These are phyloP conservation scores for Asterophora lycoperdoides DNA, from an alignment of 768 basidiomycete genomes.

Conservation along the genomic window DNA sequence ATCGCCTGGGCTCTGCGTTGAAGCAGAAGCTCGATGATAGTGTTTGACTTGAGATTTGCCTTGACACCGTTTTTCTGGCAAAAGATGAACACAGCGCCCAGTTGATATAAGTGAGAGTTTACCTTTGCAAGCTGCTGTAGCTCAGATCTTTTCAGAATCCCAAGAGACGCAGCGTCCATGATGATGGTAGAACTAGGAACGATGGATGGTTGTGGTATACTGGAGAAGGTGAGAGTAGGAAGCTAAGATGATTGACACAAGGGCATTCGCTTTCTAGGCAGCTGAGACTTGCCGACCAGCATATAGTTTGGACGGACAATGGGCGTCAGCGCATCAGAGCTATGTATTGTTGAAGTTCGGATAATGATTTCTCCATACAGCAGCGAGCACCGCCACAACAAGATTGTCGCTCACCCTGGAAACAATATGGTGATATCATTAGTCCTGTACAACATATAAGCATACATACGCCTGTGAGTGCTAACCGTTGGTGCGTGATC, in stretches of 20 bases:
- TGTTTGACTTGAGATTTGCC: conserved; percentile 17
- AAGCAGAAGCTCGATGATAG: conserved; percentile 17
- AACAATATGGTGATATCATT: neutral
- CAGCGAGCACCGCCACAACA: no score
- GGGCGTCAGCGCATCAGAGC: conserved; percentile 1
- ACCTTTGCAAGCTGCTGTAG: conserved; percentile 20
- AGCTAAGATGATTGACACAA: neutral
- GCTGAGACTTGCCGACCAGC: neutral
- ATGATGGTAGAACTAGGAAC: neutral
- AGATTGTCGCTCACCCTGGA: neutral
- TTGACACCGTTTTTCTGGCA: conserved; percentile 16
- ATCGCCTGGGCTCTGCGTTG: neutral
- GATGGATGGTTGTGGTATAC: neutral
- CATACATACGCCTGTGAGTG: no score
- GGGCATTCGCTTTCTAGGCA: neutral
- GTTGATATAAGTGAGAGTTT: neutral
- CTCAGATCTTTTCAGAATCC: conserved; percentile 7
- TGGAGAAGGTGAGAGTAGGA: no score
- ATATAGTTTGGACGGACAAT: conserved; percentile 8
- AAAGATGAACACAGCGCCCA: neutral
- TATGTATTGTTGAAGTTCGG: neutral
- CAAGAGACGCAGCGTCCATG: conserved; percentile 11
- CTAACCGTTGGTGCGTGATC: no score
- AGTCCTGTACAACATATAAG: neutral
- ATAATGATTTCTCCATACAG: no score